A percentile compares a stretch with the other conserved stretches of the same genome.
Conservation (phyloP, 1,284 basidiomycete genomes). For the Amylostereum areolatum region DNA sequence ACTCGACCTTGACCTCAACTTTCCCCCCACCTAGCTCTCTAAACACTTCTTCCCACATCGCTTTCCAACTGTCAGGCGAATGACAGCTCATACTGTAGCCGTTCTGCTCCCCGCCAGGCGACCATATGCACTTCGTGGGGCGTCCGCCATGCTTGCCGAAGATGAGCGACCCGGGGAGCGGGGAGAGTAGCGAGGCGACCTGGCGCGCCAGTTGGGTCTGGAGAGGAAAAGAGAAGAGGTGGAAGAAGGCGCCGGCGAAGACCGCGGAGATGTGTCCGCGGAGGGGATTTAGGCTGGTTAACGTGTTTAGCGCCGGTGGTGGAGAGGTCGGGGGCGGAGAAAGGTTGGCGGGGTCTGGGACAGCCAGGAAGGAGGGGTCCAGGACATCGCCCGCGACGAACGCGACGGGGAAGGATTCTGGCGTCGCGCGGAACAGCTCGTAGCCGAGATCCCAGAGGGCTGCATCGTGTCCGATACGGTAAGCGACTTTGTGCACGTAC, state of each 20-base stretch:
- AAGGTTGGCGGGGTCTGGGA: conserved; percentile 18
- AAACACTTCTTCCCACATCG: conserved; percentile 25
- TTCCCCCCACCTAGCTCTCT: conserved; percentile 17
- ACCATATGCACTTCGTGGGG: conserved; percentile 1
- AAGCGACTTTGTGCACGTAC: not conserved
- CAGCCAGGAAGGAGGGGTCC: conserved; percentile 23
- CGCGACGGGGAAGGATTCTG: conserved; percentile 31
- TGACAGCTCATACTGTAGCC: conserved; percentile 14
- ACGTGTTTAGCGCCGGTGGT: conserved; percentile 22
- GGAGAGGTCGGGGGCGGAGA: conserved; percentile 13
- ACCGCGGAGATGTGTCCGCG: conserved; percentile 36
- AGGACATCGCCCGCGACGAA: conserved; percentile 41
- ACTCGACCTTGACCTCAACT: conserved; percentile 6
- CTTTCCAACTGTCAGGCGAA: conserved; percentile 21
- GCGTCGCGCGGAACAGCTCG: conserved; percentile 20
- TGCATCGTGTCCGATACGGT: conserved; percentile 8
- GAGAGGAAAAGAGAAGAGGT: conserved; percentile 35
- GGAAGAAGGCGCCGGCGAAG: conserved; percentile 39
- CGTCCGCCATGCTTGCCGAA: conserved; percentile 22
- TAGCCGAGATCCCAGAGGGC: conserved; percentile 22
- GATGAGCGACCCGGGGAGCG: conserved; percentile 25
- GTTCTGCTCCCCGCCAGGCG: not conserved
- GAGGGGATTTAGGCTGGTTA: conserved; percentile 33
- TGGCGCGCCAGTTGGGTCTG: conserved; percentile 30
- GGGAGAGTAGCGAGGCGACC: conserved; percentile 30